Evolutionary conservation across 1,139 yeast species (phyloP).

Genomic region (Lodderomyces orthopsilosis): DNA sequence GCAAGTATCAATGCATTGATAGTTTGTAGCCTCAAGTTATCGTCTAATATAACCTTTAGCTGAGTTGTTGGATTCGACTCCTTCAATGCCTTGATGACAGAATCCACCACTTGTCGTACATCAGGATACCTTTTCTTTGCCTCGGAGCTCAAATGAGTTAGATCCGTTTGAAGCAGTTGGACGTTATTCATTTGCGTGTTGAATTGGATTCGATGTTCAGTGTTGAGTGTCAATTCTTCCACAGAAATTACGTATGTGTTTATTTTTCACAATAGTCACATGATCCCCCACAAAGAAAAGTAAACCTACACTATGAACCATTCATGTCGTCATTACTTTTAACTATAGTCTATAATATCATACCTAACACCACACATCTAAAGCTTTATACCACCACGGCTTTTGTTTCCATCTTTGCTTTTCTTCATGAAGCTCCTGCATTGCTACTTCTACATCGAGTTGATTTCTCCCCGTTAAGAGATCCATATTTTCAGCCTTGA

Average conservation of each 20-base stretch:
- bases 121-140: conserved; percentile 69
- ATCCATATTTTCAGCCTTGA: conserved; percentile 44
- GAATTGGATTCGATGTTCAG: neutral
- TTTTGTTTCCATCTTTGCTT: conserved; percentile 11
- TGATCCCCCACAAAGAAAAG: no score
- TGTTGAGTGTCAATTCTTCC: no score
- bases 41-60: conserved; percentile 20
- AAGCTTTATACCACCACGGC: conserved; percentile 18
- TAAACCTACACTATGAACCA: neutral
- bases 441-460: conserved; percentile 24
- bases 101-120: conserved; percentile 64
- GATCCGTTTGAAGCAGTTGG: conserved; percentile 52
- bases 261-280: neutral
- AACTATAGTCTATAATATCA: neutral
- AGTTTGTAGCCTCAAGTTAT: conserved; percentile 48
- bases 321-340: neutral
- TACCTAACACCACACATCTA: conserved; percentile 23
- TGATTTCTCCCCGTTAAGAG: conserved; percentile 33
- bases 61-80: conserved; percentile 18
- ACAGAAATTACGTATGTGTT: no score
- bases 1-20: conserved; percentile 71
- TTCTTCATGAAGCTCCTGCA: conserved; percentile 21
- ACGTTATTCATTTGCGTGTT: conserved; percentile 31
- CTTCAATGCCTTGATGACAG: conserved; percentile 51
- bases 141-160: conserved; percentile 60